Base-by-base conservation (phyloP, 805 yeast genomes). In the Myxozyma lipomycoides region DNA sequence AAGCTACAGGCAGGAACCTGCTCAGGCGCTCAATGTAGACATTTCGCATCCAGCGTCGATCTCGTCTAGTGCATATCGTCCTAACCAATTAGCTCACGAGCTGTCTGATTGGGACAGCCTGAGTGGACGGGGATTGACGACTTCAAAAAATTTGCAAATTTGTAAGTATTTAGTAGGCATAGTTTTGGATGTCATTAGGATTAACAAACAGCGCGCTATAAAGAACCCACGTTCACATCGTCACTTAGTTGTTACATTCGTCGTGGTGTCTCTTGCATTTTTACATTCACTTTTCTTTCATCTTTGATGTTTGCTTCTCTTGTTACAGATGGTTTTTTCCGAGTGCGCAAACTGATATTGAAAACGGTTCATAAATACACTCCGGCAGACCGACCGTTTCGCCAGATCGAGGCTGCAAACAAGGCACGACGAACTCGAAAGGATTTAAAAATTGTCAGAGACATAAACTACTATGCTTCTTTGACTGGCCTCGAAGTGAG, bases 401-500 rank as follows among this genome's bases (percentile, higher is more conserved):
- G 25, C 9, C 26, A 48, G 6, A 30, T 45, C 19, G 61, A 58
- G 49, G n/a, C 32, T 4, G 48, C 43, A 38, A 46, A 56, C 32
- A 37, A 43, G 32, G 17, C 25, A 24, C 19, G 10, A 15, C 47
- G 61, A 12, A 63, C 66, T 10, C 63, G 67, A 18, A 60, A 61
- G 17, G 77, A 74, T 35, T 47, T 58, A 7, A 64, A 59, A 49
- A 67, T 81, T 9, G 70, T 70, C 12, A 75, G 80, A 21, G 82
- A 83, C 55, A 68, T 91, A 44, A 65, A 77, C 23, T 87, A 85
- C 64, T 91, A 90, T 63, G 83, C 84, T 15, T 69, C 72, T 36
- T 73, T 82, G 26, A 68, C 82, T 44, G 85, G 81, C 0, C 69
- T 86, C 17, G 81, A 76, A 15, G 70, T 88, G 34, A 76, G 74